A percentile compares a stretch with the other conserved stretches of the same genome.
These are phyloP conservation scores for Cudoniella acicularis DNA, from an alignment of 495 filamentous ascomycete species.

Conservation along the genomic window DNA sequence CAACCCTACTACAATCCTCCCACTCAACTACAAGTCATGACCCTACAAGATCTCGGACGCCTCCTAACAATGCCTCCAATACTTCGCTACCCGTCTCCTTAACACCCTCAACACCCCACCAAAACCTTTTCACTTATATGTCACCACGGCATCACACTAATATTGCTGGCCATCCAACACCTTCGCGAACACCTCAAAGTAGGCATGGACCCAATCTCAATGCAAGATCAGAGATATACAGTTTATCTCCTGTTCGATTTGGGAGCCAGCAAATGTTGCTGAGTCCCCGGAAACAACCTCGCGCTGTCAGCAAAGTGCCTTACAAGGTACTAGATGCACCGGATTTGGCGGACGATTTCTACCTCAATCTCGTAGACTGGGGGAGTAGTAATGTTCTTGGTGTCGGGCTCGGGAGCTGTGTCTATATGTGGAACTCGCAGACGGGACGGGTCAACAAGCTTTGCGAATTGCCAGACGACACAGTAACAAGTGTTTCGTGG, in stretches of 20 bases:
- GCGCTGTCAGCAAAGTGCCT: conserved; percentile 90
- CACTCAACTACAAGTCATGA: conserved; percentile 56
- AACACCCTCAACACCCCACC: conserved; percentile 92
- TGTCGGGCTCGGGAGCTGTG: conserved; percentile 84
- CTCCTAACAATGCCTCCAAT: conserved; percentile 61
- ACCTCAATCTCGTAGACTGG: conserved; percentile 96
- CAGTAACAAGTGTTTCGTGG: conserved; percentile 94
- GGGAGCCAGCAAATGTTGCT: conserved; percentile 88
- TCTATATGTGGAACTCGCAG: conserved; percentile 98
- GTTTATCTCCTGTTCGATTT: conserved; percentile 83
- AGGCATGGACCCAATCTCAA: conserved; percentile 82
- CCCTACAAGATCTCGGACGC: conserved; percentile 73
- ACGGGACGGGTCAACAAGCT: conserved; percentile 84
- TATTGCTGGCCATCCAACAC: conserved; percentile 72
- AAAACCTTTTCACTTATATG: conserved; percentile 93
- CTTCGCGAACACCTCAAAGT: conserved; percentile 84
- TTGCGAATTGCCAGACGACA: conserved; percentile 89
- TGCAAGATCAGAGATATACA: conserved; percentile 86
- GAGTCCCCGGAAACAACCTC: conserved; percentile 79
- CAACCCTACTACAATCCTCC: conserved; percentile 49
- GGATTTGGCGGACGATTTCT: conserved; percentile 95
- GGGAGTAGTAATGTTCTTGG: conserved; percentile 91
- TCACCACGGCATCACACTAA: conserved; percentile 66
- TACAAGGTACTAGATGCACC: conserved; percentile 98
- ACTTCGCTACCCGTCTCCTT: conserved; percentile 61